Base-by-base conservation (phyloP, 1,139 yeast genomes). In the Suhomyces bribrorum region DNA sequence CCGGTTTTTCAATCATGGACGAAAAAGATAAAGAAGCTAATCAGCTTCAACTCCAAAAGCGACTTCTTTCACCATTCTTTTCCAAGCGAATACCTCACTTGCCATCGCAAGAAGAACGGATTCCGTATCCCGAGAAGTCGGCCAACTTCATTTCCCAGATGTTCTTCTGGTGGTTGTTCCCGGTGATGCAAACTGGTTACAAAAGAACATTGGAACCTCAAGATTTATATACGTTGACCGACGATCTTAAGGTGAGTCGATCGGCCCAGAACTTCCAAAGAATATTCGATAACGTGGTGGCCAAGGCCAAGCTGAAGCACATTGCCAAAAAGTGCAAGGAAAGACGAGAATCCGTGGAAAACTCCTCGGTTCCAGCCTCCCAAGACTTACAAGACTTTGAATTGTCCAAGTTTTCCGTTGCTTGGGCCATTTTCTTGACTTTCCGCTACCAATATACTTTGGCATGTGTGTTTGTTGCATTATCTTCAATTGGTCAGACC, bases 151-250 rank as follows among this genome's bases (percentile, higher is more conserved):
- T 74, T 5, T 65, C 69, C n/a, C 52, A 57, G 41, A 31, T 66
- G 1, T 73, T 75, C 50, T 76, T 76, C 57, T 67, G 76, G 73
- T 75, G 81, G 78, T 48, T 77, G 36, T 44, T 50, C 29, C 81
- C 81, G 1, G 52, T 77, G 14, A 57, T 77, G 67, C 52, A 49
- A 15, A 60, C 66, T n/a, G 82, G 82, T 1, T 77, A 77, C 50
- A 70, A 66, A 49, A 59, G 82, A 44, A 76, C 80, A 3, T 57
- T 77, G 38, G 64, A 63, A 31, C 69, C 74, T 1, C 64, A 65
- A 18, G 81, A 77, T 53, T 56, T 77, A 45, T 75, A 61, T 49
- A 50, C 46, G 22, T 50, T 76, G 31, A 59, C 69, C 9, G 69
- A 72, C 5, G 62, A 64, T 15, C 53, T 72, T 42, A 62, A 58